Conservation (phyloP, 2,329 filamentous ascomycete species). For the Bimuria novae-zelandiae region DNA sequence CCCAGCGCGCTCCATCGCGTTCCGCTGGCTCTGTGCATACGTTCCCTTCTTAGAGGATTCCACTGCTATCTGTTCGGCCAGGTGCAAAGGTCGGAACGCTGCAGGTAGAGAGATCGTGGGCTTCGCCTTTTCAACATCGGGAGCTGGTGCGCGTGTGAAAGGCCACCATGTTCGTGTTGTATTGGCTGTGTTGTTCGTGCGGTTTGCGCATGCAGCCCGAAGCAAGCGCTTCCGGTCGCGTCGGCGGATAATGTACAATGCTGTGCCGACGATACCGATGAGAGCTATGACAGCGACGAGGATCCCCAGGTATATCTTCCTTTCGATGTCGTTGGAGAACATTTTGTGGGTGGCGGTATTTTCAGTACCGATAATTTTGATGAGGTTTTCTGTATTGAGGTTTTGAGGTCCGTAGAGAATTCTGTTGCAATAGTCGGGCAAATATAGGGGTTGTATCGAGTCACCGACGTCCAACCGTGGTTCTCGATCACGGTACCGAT, state of each 20-base stretch:
- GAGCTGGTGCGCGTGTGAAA: neutral
- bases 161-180: neutral
- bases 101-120: neutral
- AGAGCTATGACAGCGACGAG: neutral
- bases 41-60: neutral
- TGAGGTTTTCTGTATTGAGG: neutral
- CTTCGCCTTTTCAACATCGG: neutral
- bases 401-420: neutral
- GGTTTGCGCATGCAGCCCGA: no score
- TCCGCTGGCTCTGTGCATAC: neutral
- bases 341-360: neutral
- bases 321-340: neutral
- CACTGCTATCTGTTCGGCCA: neutral
- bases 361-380: neutral
- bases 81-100: neutral
- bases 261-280: neutral
- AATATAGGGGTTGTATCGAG: no score
- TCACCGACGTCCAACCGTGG: no score
- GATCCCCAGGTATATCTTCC: neutral
- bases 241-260: neutral
- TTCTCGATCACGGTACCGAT: no score
- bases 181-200: neutral
- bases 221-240: neutral
- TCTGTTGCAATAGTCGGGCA: neutral
- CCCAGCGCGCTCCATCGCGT: neutral